Percentiles rank a stretch among this genome's conserved stretches.
These are phyloP conservation scores for Neurospora africana DNA, from an alignment of 495 filamentous ascomycete genomes.

Conservation along the genomic window DNA sequence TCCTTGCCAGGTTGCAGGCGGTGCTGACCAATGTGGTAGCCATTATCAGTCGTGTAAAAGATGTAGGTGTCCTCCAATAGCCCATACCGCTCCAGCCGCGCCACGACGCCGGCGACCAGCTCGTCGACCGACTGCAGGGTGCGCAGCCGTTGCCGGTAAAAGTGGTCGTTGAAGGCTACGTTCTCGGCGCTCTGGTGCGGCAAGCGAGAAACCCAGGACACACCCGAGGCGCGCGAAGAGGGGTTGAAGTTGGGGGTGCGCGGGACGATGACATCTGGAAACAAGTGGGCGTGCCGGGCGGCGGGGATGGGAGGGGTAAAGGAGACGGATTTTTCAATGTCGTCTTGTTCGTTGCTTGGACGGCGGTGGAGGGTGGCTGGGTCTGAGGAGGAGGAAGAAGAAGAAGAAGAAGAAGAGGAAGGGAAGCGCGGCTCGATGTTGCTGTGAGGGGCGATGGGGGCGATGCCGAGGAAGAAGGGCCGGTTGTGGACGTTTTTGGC, in stretches of 20 bases:
- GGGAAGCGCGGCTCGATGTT: constrained; percentile 26
- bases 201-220: constrained; percentile 50
- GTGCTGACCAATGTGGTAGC: constrained; percentile 67
- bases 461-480: constrained; percentile 60
- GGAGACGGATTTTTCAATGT: constrained; percentile 7
- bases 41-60: constrained; percentile 65
- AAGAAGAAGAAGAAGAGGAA: neutral
- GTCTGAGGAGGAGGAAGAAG: neutral
- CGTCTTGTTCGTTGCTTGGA: neutral
- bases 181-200: constrained; percentile 41
- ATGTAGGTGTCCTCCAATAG: constrained; percentile 60
- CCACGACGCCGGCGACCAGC: constrained; percentile 48
- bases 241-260: constrained; percentile 46
- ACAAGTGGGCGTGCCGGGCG: constrained; percentile 37
- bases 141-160: constrained; percentile 53
- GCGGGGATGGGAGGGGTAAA: constrained; percentile 46
- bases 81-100: constrained; percentile 37
- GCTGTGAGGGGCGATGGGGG: constrained; percentile 57
- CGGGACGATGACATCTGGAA: constrained; percentile 36
- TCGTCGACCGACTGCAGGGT: constrained; percentile 61
- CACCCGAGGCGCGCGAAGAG: constrained; percentile 39
- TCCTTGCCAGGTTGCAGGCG: constrained; percentile 61
- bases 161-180: constrained; percentile 57
- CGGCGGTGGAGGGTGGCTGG: neutral
- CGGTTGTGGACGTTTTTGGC: constrained; percentile 24